phyloP scores from a whole-genome alignment of 805 yeast genomes.

The Kodamaea jinghongensis region DNA sequence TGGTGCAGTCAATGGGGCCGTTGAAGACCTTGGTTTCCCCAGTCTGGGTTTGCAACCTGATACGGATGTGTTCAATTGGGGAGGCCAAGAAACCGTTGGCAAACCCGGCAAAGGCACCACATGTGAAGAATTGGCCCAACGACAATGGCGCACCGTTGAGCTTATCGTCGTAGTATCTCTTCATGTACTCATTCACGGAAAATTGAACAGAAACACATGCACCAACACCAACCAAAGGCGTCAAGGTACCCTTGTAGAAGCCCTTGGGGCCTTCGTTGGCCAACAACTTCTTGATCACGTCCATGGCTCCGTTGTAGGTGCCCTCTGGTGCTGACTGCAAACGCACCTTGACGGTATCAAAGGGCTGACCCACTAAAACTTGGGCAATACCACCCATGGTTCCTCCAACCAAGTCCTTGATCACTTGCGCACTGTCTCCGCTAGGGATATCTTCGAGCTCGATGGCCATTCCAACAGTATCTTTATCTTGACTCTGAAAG shows the following conservation, averaged over 20 bases:
- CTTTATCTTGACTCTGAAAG: too few relatives aligned
- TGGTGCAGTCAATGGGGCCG: slow-evolving; percentile 76
- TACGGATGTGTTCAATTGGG: slow-evolving; percentile 94
- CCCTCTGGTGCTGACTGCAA: slow-evolving; percentile 85
- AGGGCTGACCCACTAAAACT: slow-evolving; percentile 94
- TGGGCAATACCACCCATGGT: slow-evolving; percentile 96
- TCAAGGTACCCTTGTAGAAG: slow-evolving; percentile 46
- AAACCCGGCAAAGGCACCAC: slow-evolving; percentile 91
- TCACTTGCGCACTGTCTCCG: slow-evolving; percentile 43
- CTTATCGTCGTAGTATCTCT: slow-evolving; percentile 60
- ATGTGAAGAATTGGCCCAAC: slow-evolving; percentile 65
- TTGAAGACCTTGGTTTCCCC: slow-evolving; percentile 46
- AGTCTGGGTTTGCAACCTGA: slow-evolving; percentile 88
- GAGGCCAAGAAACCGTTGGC: slow-evolving; percentile 87
- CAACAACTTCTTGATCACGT: slow-evolving; percentile 70
- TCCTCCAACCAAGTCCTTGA: slow-evolving; percentile 84
- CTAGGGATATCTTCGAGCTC: slow-evolving; percentile 44
- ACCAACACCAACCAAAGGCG: slow-evolving; percentile 62
- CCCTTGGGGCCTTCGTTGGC: slow-evolving; percentile 42
- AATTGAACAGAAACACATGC: slow-evolving; percentile 97
- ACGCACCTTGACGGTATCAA: slow-evolving; percentile 91
- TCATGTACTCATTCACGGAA: slow-evolving; percentile 93
- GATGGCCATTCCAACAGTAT: slow-evolving; percentile 30
- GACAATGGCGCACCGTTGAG: slow-evolving; percentile 47
- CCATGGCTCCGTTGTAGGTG: slow-evolving; percentile 66